Percentiles rank a stretch among this genome's conserved stretches.
These are phyloP conservation scores for Cylindrodendrum hubeiense DNA, from an alignment of 2,329 filamentous ascomycete genomes.

Conservation along the genomic window DNA sequence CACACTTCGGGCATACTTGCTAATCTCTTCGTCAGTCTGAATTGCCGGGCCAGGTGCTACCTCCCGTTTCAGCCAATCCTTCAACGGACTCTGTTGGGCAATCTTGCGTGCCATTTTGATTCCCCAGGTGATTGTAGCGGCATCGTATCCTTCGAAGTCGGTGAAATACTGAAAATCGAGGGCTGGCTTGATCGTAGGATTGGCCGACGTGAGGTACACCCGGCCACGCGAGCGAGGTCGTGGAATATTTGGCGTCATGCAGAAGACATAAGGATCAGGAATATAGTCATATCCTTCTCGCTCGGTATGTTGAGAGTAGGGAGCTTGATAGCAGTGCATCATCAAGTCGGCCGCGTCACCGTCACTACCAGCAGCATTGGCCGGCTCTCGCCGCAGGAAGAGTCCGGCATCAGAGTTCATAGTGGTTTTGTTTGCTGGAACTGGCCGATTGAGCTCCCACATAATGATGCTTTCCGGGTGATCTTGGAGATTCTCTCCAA, in stretches of 20 bases:
- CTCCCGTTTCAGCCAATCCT: constrained; percentile 85
- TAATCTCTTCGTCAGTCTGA: constrained; percentile 83
- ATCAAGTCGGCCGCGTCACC: constrained; percentile 86
- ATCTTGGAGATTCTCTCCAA: constrained; percentile 72
- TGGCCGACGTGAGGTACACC: constrained; percentile 79
- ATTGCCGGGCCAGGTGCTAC: constrained; percentile 81
- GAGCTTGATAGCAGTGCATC: constrained; percentile 98
- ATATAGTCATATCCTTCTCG: constrained; percentile 77
- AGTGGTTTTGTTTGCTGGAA: constrained; percentile 82
- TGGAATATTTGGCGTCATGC: constrained; percentile 91
- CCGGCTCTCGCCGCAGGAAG: constrained; percentile 83
- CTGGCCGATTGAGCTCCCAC: constrained; percentile 84
- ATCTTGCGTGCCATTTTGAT: constrained; percentile 84
- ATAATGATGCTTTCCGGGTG: constrained; percentile 73
- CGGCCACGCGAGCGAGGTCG: constrained; percentile 82
- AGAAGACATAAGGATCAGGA: constrained; percentile 83
- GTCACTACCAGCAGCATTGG: constrained; percentile 76
- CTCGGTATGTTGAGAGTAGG: constrained; percentile 87
- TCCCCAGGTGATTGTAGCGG: constrained; percentile 84
- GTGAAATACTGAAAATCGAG: constrained; percentile 91
- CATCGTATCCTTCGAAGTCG: constrained; percentile 85
- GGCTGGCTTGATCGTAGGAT: constrained; percentile 81
- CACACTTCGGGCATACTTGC: constrained; percentile 82
- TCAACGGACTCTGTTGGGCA: constrained; percentile 81
- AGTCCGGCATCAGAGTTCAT: constrained; percentile 93